A percentile compares a stretch with the other conserved stretches of the same genome.
Evolutionary conservation across 176 grass and related monocot genomes (phyloP).

Genomic region (Ananas comosus): DNA sequence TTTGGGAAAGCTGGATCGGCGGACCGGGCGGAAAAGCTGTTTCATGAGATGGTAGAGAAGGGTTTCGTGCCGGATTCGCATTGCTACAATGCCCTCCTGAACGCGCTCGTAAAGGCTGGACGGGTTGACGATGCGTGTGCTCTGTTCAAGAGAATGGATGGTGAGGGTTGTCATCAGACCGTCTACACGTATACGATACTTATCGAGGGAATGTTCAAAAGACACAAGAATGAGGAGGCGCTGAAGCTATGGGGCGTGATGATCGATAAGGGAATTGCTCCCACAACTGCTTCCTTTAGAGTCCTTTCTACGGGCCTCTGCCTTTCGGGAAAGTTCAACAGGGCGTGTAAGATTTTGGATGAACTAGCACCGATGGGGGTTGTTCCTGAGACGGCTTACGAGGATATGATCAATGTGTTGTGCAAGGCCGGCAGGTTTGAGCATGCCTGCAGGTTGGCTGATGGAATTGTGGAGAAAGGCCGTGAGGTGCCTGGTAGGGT

Average conservation of each 20-base stretch:
- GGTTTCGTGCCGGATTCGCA: constrained; percentile 62
- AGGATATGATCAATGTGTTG: constrained; percentile 86
- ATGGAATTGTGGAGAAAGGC: constrained; percentile 74
- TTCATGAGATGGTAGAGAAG: constrained; percentile 60
- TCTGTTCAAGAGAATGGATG: constrained; percentile 74
- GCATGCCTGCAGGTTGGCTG: constrained; percentile 85
- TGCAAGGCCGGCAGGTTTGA: constrained; percentile 75
- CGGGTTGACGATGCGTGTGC: constrained; percentile 52
- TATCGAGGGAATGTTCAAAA: constrained; percentile 77
- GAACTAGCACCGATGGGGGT: constrained; percentile 79
- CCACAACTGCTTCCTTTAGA: constrained; percentile 63
- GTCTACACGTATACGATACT: constrained; percentile 79
- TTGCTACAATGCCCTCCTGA: constrained; percentile 74
- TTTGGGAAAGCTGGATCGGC: constrained; percentile 71
- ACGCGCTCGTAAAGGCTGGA: constrained; percentile 59
- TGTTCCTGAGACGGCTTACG: constrained; percentile 67
- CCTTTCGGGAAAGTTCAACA: constrained; percentile 80
- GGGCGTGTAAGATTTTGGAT: constrained; percentile 79
- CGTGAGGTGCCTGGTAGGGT: constrained; percentile 77
- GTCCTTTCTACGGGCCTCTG: constrained; percentile 64
- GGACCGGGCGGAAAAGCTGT: constrained; percentile 54
- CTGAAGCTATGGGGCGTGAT: constrained; percentile 69
- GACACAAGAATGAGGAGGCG: constrained; percentile 81
- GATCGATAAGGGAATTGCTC: constrained; percentile 83
- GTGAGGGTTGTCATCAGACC: constrained; percentile 64